Base-by-base conservation (phyloP, 2,329 filamentous ascomycete genomes). In the Xylaria sp. region DNA sequence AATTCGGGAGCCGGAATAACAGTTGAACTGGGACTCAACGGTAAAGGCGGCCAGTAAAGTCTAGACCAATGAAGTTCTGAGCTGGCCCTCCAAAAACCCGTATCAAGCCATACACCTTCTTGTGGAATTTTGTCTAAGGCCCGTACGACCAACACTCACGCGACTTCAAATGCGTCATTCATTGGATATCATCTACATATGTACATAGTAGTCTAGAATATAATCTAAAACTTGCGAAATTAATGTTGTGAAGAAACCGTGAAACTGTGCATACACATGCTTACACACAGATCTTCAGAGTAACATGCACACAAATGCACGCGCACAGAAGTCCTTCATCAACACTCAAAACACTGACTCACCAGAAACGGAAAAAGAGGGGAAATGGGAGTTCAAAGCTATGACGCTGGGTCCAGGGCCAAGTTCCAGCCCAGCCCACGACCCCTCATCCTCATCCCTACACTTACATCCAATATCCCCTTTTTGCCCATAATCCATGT, bases 1-100 rank as follows among this genome's bases (percentile, higher is more conserved):
- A 65, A 70, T 68, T 70, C 62, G 65, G 65, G 58, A 65, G 54
- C 54, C 69, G 59, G 65, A 61, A 63, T 55, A 57, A 54, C 50
- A 68, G 37, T 66, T 63, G 21, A 25, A 69, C 57, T 69, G 29
- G 62, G 58, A 47, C 48, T 23, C 53, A 40, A 42, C 60, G 23
- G 27, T 23, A 21, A 65, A 50, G 47, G 29, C 18, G 27, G 53
- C 54, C 62, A 69, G 64, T 60, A 48, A 35, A 63, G 23, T 58
- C 21, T 44, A 2, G 62, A 54, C 62, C 64, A 70, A 62, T 64
- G 51, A 53, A 59, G 40, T 35, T 47, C 50, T 44, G 29, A 48
- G 18, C 57, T 42, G 27, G 27, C 35, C 53, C 54, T 42, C 64
- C 68, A 27, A 48, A 60, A 35, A 25, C 8, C 29, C 16, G 4